Evolutionary conservation across 805 yeast genomes (phyloP).

Genomic region (Sugiyamaella mastotermitis): DNA sequence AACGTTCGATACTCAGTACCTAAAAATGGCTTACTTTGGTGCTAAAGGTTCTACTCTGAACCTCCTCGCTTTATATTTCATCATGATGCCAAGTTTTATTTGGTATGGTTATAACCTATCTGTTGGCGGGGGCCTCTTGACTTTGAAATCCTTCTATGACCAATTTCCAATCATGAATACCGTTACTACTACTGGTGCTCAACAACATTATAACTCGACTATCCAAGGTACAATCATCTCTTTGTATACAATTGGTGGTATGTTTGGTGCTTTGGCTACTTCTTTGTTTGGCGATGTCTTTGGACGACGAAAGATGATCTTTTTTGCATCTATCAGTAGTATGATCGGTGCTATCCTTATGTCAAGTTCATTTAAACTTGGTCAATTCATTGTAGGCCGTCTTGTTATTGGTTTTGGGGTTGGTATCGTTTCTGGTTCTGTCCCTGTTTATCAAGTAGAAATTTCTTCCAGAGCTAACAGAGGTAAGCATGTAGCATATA

Average conservation of each 20-base stretch:
- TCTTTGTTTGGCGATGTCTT: slow-evolving; percentile 48
- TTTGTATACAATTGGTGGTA: slow-evolving; percentile 42
- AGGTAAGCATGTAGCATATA: slow-evolving; percentile 2
- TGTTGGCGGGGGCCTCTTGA: slow-evolving; percentile 15
- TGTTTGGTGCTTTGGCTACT: slow-evolving; percentile 42
- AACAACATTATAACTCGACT: slow-evolving; percentile 31
- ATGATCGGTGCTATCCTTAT: slow-evolving; percentile 24
- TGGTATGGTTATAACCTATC: slow-evolving; percentile 17
- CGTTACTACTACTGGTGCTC: slow-evolving; percentile 13
- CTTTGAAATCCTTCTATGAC: slow-evolving; percentile 6
- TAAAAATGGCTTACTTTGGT: too few species aligned
- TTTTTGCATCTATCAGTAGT: slow-evolving; percentile 48
- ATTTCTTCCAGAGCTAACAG: slow-evolving; percentile 8
- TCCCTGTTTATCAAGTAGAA: slow-evolving; percentile 8
- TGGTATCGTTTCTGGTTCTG: slow-evolving; percentile 22
- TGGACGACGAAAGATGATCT: slow-evolving; percentile 57
- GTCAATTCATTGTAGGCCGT: slow-evolving; percentile 64
- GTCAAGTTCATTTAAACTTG: slow-evolving; percentile 38
- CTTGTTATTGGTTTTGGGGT: slow-evolving; percentile 34
- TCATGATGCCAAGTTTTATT: slow-evolving; percentile 13
- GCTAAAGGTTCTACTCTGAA: slow-evolving; percentile 9
- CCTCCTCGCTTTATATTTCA: slow-evolving; percentile 2
- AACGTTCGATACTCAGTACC: too few species aligned
- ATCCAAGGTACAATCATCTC: slow-evolving; percentile 42
- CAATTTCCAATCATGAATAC: slow-evolving; percentile 15